Evolutionary conservation across 2,329 filamentous ascomycete genomes (phyloP), one percentile per base, ranked within the genome.

Genomic region (Fusarium poae): DNA sequence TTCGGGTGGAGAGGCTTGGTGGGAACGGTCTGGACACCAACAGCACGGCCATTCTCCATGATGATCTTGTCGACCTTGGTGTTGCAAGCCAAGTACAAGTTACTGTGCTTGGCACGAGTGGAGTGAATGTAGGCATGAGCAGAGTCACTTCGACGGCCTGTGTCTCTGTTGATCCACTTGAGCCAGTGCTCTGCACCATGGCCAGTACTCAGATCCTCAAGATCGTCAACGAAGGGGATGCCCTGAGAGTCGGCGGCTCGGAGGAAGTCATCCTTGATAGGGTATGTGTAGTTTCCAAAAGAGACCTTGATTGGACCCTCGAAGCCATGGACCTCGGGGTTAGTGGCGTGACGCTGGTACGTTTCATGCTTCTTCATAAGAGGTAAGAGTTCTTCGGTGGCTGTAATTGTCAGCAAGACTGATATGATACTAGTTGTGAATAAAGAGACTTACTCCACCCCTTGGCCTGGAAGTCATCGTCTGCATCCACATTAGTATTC

Each of bases 231-330:
- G 15, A 88, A 83, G 1, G 81, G 92, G 61, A 94, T 93, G 21
- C 88, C 91, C 75, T 93, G 91, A 0, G 89, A 90, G 73, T 93
- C 91, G 5, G 87, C 83, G 18, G 91, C 90, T 21, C 91, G 84
- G 37, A 94, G 82, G 83, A 94, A 94, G 78, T 95, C 92, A 52
- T 94, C 89, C 84, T 91, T 93, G 79, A 94, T 89, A 2, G 92
- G 92, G 71, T 94, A 94, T 6, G 89, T 92, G 79, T 93, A 91
- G 79, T 93, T 93, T 56, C 91, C 90, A 68, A 94, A 94, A 0
- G 91, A 93, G 39, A 93, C 91, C 80, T 93, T 93, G 81, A 94
- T 93, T 0, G 92, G 92, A 0, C 92, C 92, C 34, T 93, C 91
- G 57, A 90, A 92, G 2, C 92, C 92, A 73, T 95, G 92, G 23